Evolutionary conservation across 1,139 yeast species (phyloP).

Genomic region (Saccharomycopsis phalli): DNA sequence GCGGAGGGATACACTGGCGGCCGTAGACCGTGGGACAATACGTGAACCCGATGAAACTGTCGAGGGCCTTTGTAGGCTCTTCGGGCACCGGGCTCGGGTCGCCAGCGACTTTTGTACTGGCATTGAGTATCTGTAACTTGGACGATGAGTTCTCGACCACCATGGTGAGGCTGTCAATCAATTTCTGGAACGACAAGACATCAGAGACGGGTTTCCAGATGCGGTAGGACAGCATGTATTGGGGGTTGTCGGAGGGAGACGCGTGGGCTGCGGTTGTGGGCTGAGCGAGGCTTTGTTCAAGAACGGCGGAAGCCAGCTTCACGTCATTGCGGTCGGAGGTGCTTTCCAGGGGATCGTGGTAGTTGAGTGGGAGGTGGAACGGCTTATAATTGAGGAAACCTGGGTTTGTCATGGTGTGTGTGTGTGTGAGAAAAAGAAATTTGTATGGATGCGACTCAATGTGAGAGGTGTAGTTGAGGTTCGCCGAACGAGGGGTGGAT

Average conservation of each 20-base stretch:
- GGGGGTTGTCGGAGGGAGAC: neutral
- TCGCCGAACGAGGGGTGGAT: no score
- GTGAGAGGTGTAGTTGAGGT: no score
- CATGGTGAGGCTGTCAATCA: neutral
- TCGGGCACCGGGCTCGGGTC: neutral
- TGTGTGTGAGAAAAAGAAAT: no score
- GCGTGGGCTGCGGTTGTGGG: neutral
- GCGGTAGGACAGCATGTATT: neutral
- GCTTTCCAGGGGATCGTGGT: neutral
- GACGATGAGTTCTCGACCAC: neutral
- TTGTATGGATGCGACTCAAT: no score
- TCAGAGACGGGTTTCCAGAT: neutral
- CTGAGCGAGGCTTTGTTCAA: neutral
- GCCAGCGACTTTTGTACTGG: neutral
- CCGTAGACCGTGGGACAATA: slow-evolving; percentile 30
- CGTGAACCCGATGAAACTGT: slow-evolving; percentile 7
- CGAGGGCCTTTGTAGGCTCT: neutral
- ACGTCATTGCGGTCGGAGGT: neutral
- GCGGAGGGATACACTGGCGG: slow-evolving; percentile 29
- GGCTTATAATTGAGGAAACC: no score
- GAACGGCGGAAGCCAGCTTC: neutral
- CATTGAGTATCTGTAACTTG: no score
- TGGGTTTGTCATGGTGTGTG: no score
- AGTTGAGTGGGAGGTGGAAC: neutral
- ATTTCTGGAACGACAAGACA: neutral